These are phyloP conservation scores for Ogataea pilisensis DNA, from an alignment of 805 yeast species.

Conservation along the genomic window DNA sequence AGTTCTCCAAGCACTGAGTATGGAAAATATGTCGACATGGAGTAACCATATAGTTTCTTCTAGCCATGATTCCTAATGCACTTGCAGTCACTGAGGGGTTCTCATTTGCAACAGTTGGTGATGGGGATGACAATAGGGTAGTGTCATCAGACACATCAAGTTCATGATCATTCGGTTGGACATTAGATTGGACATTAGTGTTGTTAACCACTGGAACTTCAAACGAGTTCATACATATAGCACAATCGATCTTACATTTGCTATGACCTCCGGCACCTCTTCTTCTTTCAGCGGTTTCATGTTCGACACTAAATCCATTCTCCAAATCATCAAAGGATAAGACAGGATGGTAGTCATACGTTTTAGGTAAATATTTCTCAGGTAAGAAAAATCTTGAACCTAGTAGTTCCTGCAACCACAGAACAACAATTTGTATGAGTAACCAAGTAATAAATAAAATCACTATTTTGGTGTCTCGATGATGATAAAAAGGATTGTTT, in stretches of 20 bases:
- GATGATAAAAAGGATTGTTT: conserved; percentile 68
- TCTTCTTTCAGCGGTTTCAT: conserved; percentile 28
- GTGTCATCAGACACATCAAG: conserved; percentile 3
- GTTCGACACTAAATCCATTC: conserved; percentile 53
- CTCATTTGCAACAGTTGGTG: not conserved
- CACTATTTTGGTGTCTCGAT: conserved; percentile 50
- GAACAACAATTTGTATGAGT: conserved; percentile 49
- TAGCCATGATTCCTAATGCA: conserved; percentile 24
- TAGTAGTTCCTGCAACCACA: conserved; percentile 59
- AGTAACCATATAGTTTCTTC: conserved; percentile 68
- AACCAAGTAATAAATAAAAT: conserved; percentile 51
- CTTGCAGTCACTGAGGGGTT: conserved; percentile 6
- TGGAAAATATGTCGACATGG: conserved; percentile 93
- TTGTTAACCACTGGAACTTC: conserved; percentile 46
- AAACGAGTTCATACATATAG: conserved; percentile 85
- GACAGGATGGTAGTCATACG: conserved; percentile 79
- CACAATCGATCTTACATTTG: conserved; percentile 66
- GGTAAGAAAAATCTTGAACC: conserved; percentile 87
- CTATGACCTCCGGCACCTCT: conserved; percentile 31
- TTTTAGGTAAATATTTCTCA: conserved; percentile 66
- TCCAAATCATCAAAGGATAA: conserved; percentile 59
- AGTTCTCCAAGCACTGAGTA: conserved; percentile 78
- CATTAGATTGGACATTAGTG: no score
- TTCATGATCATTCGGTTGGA: not conserved
- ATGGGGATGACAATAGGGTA: not conserved